Percentiles rank a stretch among this genome's conserved stretches.
phyloP scores from a whole-genome alignment of 257 asterid species.

The Penstemon eatonii region DNA sequence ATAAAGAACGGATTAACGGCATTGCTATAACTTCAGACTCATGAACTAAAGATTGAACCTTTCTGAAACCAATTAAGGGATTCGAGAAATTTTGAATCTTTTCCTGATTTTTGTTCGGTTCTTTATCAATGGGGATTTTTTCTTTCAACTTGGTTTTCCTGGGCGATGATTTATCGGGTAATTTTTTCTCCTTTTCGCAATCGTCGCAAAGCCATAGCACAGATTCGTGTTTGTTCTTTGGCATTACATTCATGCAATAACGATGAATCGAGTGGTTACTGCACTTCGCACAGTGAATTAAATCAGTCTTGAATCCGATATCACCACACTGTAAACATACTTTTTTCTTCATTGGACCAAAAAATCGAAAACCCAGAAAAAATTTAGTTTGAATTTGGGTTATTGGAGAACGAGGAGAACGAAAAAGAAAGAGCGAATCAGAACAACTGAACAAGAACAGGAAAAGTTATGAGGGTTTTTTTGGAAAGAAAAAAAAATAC shows the following conservation, averaged over 20 bases:
- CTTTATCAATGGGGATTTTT: neutral
- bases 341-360: neutral
- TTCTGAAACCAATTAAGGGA: neutral
- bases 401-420: neutral
- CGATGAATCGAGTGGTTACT: neutral
- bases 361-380: neutral
- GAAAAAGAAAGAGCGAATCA: too few species aligned
- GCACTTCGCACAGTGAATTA: conserved; percentile 9
- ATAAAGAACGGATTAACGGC: conserved; percentile 19
- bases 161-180: neutral
- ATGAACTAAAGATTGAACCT: neutral
- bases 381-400: neutral
- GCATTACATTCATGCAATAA: conserved; percentile 5
- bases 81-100: neutral
- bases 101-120: neutral
- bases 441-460: too few species aligned
- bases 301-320: neutral
- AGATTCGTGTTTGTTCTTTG: neutral
- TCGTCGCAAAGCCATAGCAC: neutral
- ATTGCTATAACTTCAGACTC: neutral
- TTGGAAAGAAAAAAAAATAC: neutral
- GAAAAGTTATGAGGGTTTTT: neutral
- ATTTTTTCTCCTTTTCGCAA: neutral
- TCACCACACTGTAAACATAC: conserved; percentile 10
- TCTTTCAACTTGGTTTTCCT: neutral